Conservation (phyloP, 345 rosid genomes). For the Citrus cavaleriei region DNA sequence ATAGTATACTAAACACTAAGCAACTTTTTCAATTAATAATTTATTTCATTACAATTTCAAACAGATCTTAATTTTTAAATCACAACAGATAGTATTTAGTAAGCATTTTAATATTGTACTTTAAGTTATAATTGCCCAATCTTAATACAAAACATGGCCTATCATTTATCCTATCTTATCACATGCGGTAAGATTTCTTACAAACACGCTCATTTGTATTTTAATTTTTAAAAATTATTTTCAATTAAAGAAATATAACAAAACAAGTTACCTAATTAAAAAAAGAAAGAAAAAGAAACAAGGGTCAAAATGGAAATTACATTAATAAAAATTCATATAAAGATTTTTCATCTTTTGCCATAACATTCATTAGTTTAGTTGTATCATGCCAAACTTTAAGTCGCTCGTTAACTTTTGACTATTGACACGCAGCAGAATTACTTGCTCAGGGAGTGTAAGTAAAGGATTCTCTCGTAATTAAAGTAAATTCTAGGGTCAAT, state of each 20-base stretch:
- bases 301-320: background rate
- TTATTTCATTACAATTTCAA: no score
- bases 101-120: no score
- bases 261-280: no score
- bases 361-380: background rate
- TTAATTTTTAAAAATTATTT: no score
- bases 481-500: background rate
- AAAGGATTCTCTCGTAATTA: constrained; percentile 7
- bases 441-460: background rate
- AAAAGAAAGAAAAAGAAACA: no score
- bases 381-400: background rate
- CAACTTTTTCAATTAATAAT: no score
- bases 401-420: background rate
- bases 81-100: rapidly evolving
- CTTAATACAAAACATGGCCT: no score
- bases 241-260: no score
- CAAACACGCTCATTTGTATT: background rate
- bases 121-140: no score
- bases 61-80: no score
- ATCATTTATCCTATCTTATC: background rate
- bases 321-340: background rate
- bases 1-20: no score
- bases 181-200: background rate
- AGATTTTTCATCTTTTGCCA: background rate
- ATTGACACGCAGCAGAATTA: background rate